Evolutionary conservation across 208 protist species (phyloP).

Genomic region (Leishmania tarentolae): DNA sequence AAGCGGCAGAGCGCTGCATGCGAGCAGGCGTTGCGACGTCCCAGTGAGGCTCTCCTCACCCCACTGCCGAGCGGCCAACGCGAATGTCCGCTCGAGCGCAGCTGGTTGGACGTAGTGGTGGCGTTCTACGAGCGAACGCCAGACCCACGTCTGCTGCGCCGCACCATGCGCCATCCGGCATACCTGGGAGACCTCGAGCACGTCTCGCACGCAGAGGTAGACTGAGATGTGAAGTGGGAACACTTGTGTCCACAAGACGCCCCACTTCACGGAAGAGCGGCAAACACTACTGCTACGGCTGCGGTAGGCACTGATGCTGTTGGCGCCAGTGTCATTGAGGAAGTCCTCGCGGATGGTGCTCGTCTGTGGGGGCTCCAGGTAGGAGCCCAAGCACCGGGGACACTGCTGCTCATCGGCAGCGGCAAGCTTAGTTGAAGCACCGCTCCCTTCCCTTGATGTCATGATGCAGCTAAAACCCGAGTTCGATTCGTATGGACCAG

Average conservation of each 20-base stretch:
- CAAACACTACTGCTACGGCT: background rate
- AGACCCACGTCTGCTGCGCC: constrained; percentile 35
- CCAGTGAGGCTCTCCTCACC: background rate
- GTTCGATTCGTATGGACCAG: background rate
- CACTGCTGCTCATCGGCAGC: background rate
- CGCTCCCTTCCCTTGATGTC: background rate
- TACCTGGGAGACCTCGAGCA: constrained; percentile 24
- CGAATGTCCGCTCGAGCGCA: constrained; percentile 18
- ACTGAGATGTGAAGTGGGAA: constrained; percentile 32
- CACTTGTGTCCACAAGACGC: constrained; percentile 35
- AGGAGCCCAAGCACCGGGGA: background rate
- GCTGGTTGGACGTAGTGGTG: constrained; percentile 21
- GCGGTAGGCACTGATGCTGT: background rate
- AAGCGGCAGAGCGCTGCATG: background rate
- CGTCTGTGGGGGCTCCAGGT: background rate
- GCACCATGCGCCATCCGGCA: constrained; percentile 14
- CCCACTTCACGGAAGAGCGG: constrained; percentile 2
- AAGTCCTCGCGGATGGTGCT: background rate
- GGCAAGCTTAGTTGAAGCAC: background rate
- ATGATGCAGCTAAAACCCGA: background rate
- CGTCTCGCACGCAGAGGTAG: constrained; percentile 34
- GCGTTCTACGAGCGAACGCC: constrained; percentile 28
- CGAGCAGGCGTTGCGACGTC: background rate
- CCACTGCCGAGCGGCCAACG: constrained; percentile 14
- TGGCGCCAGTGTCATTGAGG: background rate